These are phyloP conservation scores for Trichoderma harzianum DNA, from an alignment of 2,329 filamentous ascomycete genomes.

Conservation along the genomic window DNA sequence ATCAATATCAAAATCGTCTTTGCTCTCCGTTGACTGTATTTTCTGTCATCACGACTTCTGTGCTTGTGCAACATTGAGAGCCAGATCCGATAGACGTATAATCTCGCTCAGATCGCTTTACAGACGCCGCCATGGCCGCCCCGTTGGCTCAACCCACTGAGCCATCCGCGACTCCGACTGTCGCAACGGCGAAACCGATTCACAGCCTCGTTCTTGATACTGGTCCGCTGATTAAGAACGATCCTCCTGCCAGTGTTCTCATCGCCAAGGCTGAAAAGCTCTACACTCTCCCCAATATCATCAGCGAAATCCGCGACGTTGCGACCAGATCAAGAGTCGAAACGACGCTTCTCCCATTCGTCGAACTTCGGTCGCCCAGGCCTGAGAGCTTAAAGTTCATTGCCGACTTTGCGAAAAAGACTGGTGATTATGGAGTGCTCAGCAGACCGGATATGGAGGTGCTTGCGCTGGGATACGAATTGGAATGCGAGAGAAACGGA, in stretches of 20 bases:
- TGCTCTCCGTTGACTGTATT: not conserved
- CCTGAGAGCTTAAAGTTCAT: slow-evolving; percentile 77
- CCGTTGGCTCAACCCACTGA: slow-evolving; percentile 13
- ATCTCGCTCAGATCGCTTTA: too few species aligned
- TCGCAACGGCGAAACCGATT: slow-evolving; percentile 57
- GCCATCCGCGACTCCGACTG: slow-evolving; percentile 17
- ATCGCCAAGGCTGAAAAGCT: slow-evolving; percentile 72
- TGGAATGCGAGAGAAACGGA: slow-evolving; percentile 89
- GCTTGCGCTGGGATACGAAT: slow-evolving; percentile 84
- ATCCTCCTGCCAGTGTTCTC: slow-evolving; percentile 78
- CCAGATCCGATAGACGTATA: not conserved
- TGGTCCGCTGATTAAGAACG: slow-evolving; percentile 90
- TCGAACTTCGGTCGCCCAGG: slow-evolving; percentile 71
- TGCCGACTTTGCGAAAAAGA: slow-evolving; percentile 80
- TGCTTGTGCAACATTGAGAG: not conserved
- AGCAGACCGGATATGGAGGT: slow-evolving; percentile 88
- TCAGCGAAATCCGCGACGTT: slow-evolving; percentile 84
- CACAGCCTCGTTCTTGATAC: slow-evolving; percentile 86
- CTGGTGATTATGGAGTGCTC: slow-evolving; percentile 83
- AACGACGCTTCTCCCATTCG: slow-evolving; percentile 79
- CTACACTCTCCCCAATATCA: slow-evolving; percentile 79
- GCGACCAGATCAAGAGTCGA: slow-evolving; percentile 77
- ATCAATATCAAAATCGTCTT: not conserved
- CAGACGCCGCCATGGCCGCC: slow-evolving; percentile 24
- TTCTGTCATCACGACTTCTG: not conserved